Evolutionary conservation across 768 basidiomycete species (phyloP).

Genomic region (Pisolithus tinctorius): DNA sequence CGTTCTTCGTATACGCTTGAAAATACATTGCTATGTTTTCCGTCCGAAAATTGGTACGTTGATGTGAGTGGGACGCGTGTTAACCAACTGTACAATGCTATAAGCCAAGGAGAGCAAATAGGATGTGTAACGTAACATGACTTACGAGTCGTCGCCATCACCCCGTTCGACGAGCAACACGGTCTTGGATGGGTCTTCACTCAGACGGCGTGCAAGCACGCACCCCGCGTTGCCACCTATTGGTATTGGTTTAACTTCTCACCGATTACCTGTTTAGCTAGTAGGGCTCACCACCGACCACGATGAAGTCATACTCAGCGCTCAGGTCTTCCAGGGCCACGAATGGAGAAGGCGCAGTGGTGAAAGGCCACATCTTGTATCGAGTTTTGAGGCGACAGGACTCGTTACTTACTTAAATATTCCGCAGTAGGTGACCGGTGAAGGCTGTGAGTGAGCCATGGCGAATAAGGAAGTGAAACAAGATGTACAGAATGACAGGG

Average conservation of each 20-base stretch:
- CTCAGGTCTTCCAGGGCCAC: background rate
- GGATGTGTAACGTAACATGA: slow-evolving; percentile 14
- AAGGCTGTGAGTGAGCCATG: too few relatives aligned
- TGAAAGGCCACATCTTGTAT: slow-evolving; percentile 1
- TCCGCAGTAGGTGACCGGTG: too few relatives aligned
- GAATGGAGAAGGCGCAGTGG: background rate
- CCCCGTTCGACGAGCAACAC: slow-evolving; percentile 34
- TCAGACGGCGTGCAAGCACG: slow-evolving; percentile 32
- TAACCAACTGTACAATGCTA: background rate
- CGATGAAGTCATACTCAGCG: slow-evolving; percentile 2
- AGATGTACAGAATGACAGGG: too few relatives aligned
- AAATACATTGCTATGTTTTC: slow-evolving; percentile 1
- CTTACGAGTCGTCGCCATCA: slow-evolving; percentile 18
- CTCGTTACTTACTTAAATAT: background rate
- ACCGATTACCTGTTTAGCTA: background rate
- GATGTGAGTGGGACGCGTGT: slow-evolving; percentile 15
- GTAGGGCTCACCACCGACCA: slow-evolving; percentile 1
- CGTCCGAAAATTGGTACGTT: slow-evolving; percentile 11
- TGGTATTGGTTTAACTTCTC: background rate
- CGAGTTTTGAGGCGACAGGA: background rate
- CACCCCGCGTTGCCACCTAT: slow-evolving; percentile 36
- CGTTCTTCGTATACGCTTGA: background rate
- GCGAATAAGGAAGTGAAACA: too few relatives aligned
- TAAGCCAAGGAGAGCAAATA: background rate
- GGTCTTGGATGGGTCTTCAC: slow-evolving; percentile 20